phyloP scores from a whole-genome alignment of 163 green algal genomes.

The Scenedesmus sp. region DNA sequence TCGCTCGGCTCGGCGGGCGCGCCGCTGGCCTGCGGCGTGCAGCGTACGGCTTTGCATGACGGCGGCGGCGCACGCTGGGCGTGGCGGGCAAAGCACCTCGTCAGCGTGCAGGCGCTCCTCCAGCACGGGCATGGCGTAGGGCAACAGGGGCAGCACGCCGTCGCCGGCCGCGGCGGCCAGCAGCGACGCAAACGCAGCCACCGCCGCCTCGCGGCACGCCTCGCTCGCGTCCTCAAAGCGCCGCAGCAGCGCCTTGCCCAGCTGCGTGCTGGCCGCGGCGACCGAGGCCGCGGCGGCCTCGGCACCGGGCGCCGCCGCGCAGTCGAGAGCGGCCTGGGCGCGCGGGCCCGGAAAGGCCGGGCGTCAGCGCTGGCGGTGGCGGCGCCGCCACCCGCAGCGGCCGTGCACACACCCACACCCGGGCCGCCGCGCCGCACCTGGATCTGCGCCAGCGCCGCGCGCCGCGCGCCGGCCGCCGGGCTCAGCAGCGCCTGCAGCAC shows the following conservation, averaged over 20 bases:
- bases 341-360: background rate
- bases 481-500: slow-evolving; percentile 8
- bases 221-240: slow-evolving; percentile 66
- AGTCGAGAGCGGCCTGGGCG: background rate
- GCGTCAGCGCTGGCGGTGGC: background rate
- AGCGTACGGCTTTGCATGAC: background rate
- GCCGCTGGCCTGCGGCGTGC: background rate
- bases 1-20: slow-evolving; percentile 55
- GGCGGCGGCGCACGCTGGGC: background rate
- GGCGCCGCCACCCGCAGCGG: background rate
- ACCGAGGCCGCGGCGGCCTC: background rate
- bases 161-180: slow-evolving; percentile 31
- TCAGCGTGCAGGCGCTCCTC: slow-evolving; percentile 50
- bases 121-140: slow-evolving; percentile 70
- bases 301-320: background rate
- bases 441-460: slow-evolving; percentile 19
- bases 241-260: slow-evolving; percentile 65
- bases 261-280: background rate
- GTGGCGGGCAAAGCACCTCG: background rate
- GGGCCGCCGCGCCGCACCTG: slow-evolving; percentile 28
- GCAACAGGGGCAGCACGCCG: slow-evolving; percentile 55
- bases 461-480: background rate
- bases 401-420: background rate
- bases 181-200: slow-evolving; percentile 40
- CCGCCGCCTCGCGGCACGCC: slow-evolving; percentile 56